phyloP scores from a whole-genome alignment of 1,284 basidiomycete species.

The Cryptococcus amylolentus region DNA sequence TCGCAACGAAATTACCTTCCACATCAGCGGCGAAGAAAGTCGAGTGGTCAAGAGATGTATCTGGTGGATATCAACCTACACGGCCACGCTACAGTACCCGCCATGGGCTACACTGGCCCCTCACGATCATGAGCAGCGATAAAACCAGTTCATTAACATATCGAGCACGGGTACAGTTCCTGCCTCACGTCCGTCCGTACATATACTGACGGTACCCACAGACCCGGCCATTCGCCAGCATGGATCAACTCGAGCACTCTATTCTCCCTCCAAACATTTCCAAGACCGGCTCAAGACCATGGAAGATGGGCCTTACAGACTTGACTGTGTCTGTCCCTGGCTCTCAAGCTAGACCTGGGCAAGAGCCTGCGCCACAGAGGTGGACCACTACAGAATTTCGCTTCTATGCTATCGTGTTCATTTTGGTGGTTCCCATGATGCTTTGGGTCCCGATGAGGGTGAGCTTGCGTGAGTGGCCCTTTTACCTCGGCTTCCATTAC shows the following conservation, averaged over 20 bases:
- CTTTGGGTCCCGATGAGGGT: slow-evolving; percentile 72
- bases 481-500: no score
- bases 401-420: slow-evolving; percentile 66
- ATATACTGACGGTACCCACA: not conserved
- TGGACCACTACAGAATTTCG: slow-evolving; percentile 84
- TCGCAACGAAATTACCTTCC: no score
- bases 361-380: slow-evolving; percentile 44
- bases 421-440: slow-evolving; percentile 70
- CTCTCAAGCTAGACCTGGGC: slow-evolving; percentile 9
- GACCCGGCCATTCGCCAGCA: not conserved
- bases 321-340: slow-evolving; percentile 35
- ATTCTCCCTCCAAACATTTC: not conserved
- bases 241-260: not conserved
- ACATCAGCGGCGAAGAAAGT: no score
- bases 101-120: not conserved
- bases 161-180: not conserved
- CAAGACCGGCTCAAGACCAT: not conserved
- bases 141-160: not conserved
- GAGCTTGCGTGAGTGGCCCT: slow-evolving; percentile 61
- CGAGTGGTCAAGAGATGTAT: no score
- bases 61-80: no score
- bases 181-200: not conserved
- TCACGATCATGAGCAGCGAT: not conserved
- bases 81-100: not conserved
- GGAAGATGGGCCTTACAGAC: slow-evolving; percentile 25